Evolutionary conservation across 768 basidiomycete genomes (phyloP).

Genomic region (Auriscalpium orientale): DNA sequence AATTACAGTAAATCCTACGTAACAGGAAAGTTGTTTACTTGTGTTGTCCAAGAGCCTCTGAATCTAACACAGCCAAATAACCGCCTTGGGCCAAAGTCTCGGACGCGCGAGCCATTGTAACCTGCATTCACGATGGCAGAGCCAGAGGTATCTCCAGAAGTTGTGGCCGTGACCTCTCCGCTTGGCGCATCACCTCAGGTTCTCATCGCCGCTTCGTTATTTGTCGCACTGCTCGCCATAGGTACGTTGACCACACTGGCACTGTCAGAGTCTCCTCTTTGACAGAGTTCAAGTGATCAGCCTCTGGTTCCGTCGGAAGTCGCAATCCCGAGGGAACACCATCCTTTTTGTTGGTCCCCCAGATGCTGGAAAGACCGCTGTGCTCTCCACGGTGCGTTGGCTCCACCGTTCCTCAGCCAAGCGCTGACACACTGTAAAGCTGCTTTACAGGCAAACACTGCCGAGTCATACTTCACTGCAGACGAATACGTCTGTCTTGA

Average conservation of each 20-base stretch:
- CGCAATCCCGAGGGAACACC: conserved; percentile 44
- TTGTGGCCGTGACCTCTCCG: conserved; percentile 1
- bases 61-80: not conserved
- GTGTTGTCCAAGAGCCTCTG: not conserved
- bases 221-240: not conserved
- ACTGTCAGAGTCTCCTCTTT: conserved; percentile 5
- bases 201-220: not conserved
- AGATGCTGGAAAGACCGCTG: conserved; percentile 77
- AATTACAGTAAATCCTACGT: too few species aligned
- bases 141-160: not conserved
- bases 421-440: conserved; percentile 30
- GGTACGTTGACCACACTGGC: not conserved
- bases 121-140: not conserved
- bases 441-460: conserved; percentile 55
- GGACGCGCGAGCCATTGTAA: too few species aligned
- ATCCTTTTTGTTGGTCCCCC: conserved; percentile 70
- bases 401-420: conserved; percentile 4
- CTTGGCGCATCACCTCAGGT: not conserved
- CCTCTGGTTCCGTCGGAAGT: conserved; percentile 35
- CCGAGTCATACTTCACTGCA: conserved; percentile 77
- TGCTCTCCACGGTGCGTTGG: conserved; percentile 56
- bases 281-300: conserved; percentile 32
- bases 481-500: conserved; percentile 47
- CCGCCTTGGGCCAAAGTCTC: not conserved
- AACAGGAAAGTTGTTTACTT: not conserved